Conservation (phyloP, 371 early-diverging fungal genomes). For the Mortierella sp. region DNA sequence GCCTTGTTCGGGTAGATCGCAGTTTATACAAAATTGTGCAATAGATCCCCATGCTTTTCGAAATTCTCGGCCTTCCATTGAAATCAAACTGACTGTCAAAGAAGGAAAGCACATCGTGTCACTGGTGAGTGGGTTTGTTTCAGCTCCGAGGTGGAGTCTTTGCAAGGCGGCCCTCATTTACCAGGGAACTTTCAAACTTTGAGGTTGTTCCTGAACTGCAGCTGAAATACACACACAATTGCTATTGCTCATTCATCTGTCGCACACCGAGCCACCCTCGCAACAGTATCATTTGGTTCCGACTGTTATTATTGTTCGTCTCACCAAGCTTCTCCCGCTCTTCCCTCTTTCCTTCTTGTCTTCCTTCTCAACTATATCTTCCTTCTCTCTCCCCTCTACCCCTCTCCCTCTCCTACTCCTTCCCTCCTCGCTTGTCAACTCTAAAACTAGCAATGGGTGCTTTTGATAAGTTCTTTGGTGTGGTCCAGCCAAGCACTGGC, state of each 20-base stretch:
- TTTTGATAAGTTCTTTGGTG: constrained; percentile 42
- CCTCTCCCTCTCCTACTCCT: background rate
- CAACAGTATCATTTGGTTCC: background rate
- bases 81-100: background rate
- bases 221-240: too few species aligned
- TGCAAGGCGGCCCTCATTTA: background rate
- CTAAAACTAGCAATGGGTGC: constrained; percentile 12
- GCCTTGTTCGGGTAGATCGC: too few species aligned
- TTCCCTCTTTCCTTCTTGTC: background rate
- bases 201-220: too few species aligned
- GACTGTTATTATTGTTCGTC: background rate
- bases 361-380: background rate
- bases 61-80: constrained; percentile 13
- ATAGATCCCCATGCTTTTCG: background rate
- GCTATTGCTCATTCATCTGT: too few species aligned
- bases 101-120: too few species aligned
- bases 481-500: constrained; percentile 16
- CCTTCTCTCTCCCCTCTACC: background rate
- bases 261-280: too few species aligned
- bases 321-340: background rate
- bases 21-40: background rate
- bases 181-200: too few species aligned
- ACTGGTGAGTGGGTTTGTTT: background rate
- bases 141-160: too few species aligned
- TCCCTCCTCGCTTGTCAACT: background rate